Percentiles rank a stretch among this genome's conserved stretches.
These are phyloP conservation scores for Irpex rosettiformis DNA, from an alignment of 1,284 basidiomycete species.

Conservation along the genomic window DNA sequence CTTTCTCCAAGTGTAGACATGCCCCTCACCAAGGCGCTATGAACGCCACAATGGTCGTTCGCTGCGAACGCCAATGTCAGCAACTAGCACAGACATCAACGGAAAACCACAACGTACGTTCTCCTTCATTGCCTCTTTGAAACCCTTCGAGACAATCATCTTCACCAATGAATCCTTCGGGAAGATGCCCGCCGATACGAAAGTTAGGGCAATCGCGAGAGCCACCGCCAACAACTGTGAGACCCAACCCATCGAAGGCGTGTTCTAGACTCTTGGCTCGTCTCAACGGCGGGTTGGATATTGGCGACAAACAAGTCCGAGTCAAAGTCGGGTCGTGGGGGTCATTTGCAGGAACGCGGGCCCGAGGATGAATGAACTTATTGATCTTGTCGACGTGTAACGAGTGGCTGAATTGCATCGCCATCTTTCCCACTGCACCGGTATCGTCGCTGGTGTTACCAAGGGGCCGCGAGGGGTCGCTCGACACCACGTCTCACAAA, in stretches of 20 bases:
- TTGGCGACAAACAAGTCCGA: neutral
- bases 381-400: slow-evolving; percentile 9
- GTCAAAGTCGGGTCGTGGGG: neutral
- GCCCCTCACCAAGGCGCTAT: slow-evolving; percentile 90
- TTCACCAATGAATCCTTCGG: slow-evolving; percentile 68
- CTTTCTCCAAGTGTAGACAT: slow-evolving; percentile 29
- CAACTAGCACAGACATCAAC: neutral
- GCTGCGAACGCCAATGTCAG: slow-evolving; percentile 34
- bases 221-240: slow-evolving; percentile 25
- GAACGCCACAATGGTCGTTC: slow-evolving; percentile 80
- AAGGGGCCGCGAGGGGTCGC: slow-evolving; percentile 12
- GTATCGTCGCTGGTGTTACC: slow-evolving; percentile 19
- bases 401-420: slow-evolving; percentile 22
- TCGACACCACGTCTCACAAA: slow-evolving; percentile 19
- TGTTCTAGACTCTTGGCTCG: neutral
- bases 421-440: slow-evolving; percentile 26
- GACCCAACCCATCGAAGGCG: slow-evolving; percentile 24
- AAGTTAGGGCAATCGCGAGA: slow-evolving; percentile 41
- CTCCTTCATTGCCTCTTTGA: slow-evolving; percentile 70
- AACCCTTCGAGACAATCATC: slow-evolving; percentile 70
- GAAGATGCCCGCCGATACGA: slow-evolving; percentile 74
- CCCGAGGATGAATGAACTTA: slow-evolving; percentile 8
- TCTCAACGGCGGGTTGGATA: neutral
- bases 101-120: slow-evolving; percentile 51
- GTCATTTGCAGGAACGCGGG: neutral